phyloP scores from a whole-genome alignment of 169 alveolate genomes.

The Plasmodium falciparum region DNA sequence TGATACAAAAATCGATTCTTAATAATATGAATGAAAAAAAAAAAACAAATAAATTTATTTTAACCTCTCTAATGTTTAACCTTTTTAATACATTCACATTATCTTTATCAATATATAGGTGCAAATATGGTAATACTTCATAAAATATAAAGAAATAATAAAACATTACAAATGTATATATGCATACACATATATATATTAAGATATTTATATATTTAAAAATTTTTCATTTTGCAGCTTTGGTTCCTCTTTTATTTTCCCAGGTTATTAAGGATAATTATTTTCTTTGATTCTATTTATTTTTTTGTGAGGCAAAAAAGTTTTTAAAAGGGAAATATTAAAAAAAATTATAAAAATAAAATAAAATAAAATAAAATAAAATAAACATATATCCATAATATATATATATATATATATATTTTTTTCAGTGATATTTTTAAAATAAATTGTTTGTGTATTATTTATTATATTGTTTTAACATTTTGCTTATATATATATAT shows the following conservation, averaged over 20 bases:
- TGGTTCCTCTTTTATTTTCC: conserved; percentile 47
- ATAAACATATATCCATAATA: not conserved
- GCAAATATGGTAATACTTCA: conserved; percentile 62
- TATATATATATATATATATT: no score
- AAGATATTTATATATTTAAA: not conserved
- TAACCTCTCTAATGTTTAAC: conserved; percentile 23
- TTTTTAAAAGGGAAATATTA: not conserved
- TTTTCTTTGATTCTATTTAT: conserved; percentile 26
- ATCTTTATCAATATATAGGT: conserved; percentile 41
- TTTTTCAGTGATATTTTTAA: no score
- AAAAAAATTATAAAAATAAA: not conserved
- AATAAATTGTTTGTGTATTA: no score
- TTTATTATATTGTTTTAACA: no score
- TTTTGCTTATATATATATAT: no score
- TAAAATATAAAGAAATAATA: not conserved
- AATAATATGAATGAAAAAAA: not conserved
- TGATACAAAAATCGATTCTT: conserved; percentile 35
- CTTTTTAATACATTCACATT: conserved; percentile 30
- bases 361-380: conserved; percentile 9
- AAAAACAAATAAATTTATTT: not conserved
- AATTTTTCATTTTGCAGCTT: conserved; percentile 30
- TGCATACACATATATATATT: not conserved
- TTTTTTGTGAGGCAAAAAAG: not conserved
- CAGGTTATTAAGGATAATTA: conserved; percentile 61
- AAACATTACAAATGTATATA: not conserved